phyloP scores from a whole-genome alignment of 805 yeast species.

The Sugiyamaella qingdaonensis region DNA sequence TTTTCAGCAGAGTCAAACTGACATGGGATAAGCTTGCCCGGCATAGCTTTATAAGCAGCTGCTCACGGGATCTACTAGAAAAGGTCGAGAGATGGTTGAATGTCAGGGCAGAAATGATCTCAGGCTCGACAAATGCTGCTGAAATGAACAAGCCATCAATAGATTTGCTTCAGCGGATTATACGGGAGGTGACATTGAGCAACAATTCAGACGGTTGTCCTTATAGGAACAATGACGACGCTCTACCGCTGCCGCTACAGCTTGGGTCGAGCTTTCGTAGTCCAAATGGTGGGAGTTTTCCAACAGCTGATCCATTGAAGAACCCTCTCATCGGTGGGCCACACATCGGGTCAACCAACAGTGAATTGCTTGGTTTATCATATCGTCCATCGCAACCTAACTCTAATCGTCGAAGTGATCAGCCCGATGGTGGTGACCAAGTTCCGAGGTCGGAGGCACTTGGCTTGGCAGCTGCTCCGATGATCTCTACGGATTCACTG shows the following conservation, averaged over 20 bases:
- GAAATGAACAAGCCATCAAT: not conserved
- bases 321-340: not conserved
- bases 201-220: not conserved
- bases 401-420: no score
- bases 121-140: not conserved
- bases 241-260: not conserved
- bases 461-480: no score
- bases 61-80: not conserved
- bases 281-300: not conserved
- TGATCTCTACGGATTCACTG: no score
- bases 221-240: not conserved
- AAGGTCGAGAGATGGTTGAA: conserved; percentile 14
- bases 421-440: no score
- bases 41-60: not conserved
- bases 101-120: not conserved
- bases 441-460: no score
- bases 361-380: not conserved
- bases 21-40: conserved; percentile 25
- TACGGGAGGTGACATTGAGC: conserved; percentile 6
- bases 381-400: no score
- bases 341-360: not conserved
- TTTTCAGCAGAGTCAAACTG: conserved; percentile 20
- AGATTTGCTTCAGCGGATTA: conserved; percentile 7
- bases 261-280: no score
- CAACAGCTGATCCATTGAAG: not conserved